Conservation (phyloP, 1,284 basidiomycete species). For the Cystobasidium pallidum region DNA sequence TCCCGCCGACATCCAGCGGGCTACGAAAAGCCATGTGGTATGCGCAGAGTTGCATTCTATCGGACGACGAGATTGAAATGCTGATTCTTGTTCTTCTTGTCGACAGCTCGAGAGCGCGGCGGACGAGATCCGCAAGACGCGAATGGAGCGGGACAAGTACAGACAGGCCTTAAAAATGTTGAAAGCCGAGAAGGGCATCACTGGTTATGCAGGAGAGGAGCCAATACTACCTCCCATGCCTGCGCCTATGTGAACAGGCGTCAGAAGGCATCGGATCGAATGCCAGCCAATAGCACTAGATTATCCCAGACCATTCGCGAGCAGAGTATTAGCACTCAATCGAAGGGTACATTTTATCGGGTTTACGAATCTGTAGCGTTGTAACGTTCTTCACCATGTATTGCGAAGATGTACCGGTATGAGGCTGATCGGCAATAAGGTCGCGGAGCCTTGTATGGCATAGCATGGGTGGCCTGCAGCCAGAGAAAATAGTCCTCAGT, state of each 20-base stretch:
- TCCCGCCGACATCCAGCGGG: constrained; percentile 22
- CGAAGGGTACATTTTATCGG: too few species aligned
- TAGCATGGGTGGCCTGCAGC: too few species aligned
- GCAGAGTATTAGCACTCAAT: too few species aligned
- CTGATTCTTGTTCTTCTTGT: neutral
- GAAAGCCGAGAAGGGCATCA: constrained; percentile 3
- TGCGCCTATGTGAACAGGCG: neutral
- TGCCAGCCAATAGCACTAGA: neutral
- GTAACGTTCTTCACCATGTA: neutral
- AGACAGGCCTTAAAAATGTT: constrained; percentile 5
- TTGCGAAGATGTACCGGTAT: neutral
- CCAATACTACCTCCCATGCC: constrained; percentile 15
- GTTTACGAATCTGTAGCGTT: neutral
- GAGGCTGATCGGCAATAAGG: too few species aligned
- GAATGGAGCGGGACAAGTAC: constrained; percentile 20
- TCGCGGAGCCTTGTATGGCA: too few species aligned
- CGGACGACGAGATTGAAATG: too few species aligned
- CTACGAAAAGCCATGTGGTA: constrained; percentile 28
- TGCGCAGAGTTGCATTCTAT: too few species aligned
- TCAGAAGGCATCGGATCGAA: neutral
- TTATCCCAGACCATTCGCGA: neutral
- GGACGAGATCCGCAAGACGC: constrained; percentile 11
- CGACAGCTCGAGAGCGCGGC: constrained; percentile 28
- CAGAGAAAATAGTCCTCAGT: too few species aligned
- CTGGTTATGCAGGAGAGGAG: constrained; percentile 7